A percentile compares a stretch with the other conserved stretches of the same genome.
Conservation (phyloP, 208 protist genomes). For the Trichomonas tenax region DNA sequence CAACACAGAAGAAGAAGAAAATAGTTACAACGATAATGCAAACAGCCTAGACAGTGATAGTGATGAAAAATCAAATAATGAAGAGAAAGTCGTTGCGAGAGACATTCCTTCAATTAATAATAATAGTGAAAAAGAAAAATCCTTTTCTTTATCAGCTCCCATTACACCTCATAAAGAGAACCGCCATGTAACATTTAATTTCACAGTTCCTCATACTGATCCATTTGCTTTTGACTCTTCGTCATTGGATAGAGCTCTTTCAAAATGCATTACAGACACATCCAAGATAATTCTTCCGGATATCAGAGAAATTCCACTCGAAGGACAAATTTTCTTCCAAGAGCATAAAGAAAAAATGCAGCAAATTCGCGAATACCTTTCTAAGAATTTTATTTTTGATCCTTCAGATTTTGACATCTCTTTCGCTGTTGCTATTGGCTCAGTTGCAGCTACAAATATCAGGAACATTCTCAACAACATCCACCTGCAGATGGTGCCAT, state of each 20-base stretch:
- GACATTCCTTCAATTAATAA: too few species aligned
- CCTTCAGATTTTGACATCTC: neutral
- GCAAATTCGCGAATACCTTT: neutral
- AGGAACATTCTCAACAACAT: neutral
- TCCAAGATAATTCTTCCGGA: neutral
- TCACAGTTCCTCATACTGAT: neutral
- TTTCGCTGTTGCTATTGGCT: neutral
- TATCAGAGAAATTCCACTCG: neutral
- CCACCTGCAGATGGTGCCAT: neutral
- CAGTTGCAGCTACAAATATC: neutral
- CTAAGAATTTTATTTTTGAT: neutral
- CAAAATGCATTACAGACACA: neutral
- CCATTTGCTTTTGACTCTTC: neutral
- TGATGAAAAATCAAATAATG: too few species aligned
- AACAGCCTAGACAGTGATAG: too few species aligned
- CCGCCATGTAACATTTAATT: neutral
- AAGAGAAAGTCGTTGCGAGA: too few species aligned
- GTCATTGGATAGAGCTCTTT: neutral
- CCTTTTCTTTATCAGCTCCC: too few species aligned
- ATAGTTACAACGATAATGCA: too few species aligned
- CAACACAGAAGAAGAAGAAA: too few species aligned
- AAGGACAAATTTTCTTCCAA: neutral
- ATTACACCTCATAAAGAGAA: too few species aligned
- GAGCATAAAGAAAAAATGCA: neutral
- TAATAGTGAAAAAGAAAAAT: too few species aligned